phyloP scores from a whole-genome alignment of 495 filamentous ascomycete genomes.

The Xylaria telfairii region DNA sequence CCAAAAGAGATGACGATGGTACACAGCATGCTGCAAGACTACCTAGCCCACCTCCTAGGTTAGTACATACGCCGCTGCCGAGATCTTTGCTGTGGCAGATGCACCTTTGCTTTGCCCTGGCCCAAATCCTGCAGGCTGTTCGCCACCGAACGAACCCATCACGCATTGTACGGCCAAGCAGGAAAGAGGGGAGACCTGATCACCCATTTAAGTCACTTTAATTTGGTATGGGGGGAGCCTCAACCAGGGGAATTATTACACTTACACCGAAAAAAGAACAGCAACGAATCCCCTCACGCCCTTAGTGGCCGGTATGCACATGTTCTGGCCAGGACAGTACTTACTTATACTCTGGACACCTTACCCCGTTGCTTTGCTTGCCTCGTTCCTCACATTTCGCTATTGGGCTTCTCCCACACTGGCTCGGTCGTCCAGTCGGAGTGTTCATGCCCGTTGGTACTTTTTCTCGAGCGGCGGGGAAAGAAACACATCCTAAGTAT shows the following conservation, averaged over 20 bases:
- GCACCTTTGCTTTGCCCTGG: conserved; percentile 3
- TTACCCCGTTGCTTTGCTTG: conserved; percentile 13
- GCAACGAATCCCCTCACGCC: background rate
- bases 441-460: background rate
- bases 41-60: background rate
- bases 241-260: conserved; percentile 8
- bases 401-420: conserved; percentile 6
- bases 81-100: conserved; percentile 16
- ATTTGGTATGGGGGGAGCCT: conserved; percentile 13
- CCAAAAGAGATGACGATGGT: background rate
- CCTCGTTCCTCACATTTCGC: background rate
- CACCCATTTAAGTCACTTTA: conserved; percentile 2
- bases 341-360: background rate
- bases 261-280: conserved; percentile 22
- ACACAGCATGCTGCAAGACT: conserved; percentile 6
- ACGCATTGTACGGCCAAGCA: conserved; percentile 1
- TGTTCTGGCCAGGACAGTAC: background rate
- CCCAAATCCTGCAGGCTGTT: background rate
- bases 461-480: background rate
- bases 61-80: conserved; percentile 10
- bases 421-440: background rate
- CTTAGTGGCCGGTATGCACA: background rate
- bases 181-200: conserved; percentile 13
- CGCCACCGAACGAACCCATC: conserved; percentile 18
- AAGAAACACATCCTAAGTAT: background rate